Percentiles rank a stretch among this genome's conserved stretches.
Conservation (phyloP, 805 yeast genomes). For the Cyberlindnera maritima region DNA sequence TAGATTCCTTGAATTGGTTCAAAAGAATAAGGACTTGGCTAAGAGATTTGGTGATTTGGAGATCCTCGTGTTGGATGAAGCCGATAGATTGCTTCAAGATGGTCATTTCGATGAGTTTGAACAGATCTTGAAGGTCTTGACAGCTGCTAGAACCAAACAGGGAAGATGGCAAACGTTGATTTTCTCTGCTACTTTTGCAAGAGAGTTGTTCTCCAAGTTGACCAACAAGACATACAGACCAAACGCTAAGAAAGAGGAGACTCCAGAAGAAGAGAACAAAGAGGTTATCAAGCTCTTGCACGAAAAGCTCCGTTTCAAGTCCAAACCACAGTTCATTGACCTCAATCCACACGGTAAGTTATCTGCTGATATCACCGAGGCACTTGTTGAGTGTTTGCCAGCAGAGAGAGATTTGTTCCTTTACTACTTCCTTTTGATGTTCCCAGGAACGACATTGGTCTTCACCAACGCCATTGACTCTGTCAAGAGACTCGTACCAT, state of each 20-base stretch:
- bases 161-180: constrained; percentile 76
- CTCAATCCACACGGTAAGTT: constrained; percentile 83
- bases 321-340: constrained; percentile 72
- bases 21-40: constrained; percentile 48
- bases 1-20: constrained; percentile 77
- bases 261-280: constrained; percentile 38
- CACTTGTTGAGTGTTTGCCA: constrained; percentile 87
- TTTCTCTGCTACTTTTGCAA: constrained; percentile 92
- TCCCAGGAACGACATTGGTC: constrained; percentile 85
- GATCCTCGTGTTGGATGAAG: constrained; percentile 82
- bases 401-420: constrained; percentile 85
- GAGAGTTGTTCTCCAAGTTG: constrained; percentile 76
- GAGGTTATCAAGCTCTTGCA: constrained; percentile 66
- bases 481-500: constrained; percentile 80
- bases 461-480: constrained; percentile 96
- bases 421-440: constrained; percentile 81
- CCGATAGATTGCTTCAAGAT: constrained; percentile 90
- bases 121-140: constrained; percentile 66
- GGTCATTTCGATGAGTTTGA: constrained; percentile 95
- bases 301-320: constrained; percentile 68
- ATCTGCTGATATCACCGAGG: constrained; percentile 73
- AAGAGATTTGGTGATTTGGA: constrained; percentile 42
- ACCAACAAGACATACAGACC: constrained; percentile 35
- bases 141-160: constrained; percentile 46
- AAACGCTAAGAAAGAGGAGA: constrained; percentile 24